Conservation (phyloP, 176 grass and related monocot species). For the Triticum urartu region DNA sequence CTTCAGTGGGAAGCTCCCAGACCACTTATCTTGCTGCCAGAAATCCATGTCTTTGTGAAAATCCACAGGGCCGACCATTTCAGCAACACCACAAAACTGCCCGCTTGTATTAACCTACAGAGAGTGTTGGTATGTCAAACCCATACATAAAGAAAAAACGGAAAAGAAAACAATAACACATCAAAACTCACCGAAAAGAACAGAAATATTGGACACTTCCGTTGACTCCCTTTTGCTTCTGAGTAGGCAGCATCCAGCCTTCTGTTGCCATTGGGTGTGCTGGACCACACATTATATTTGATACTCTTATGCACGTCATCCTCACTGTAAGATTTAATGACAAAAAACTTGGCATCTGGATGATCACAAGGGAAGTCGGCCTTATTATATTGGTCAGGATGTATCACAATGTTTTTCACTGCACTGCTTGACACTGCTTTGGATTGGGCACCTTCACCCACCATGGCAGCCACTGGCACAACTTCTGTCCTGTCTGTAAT, state of each 20-base stretch:
- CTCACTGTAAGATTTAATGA: conserved; percentile 86
- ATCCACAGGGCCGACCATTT: conserved; percentile 72
- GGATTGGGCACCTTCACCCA: conserved; percentile 16
- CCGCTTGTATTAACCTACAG: conserved; percentile 71
- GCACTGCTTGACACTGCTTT: conserved; percentile 32
- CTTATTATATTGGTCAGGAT: conserved; percentile 49
- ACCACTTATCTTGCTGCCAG: conserved; percentile 93
- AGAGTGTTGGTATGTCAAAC: conserved; percentile 1
- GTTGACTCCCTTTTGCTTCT: conserved; percentile 43
- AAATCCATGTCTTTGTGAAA: conserved; percentile 77
- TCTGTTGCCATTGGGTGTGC: conserved; percentile 69
- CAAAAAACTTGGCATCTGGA: conserved; percentile 73
- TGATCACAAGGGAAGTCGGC: conserved; percentile 61
- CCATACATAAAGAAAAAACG: neutral
- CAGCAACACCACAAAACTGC: conserved; percentile 73
- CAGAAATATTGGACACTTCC: conserved; percentile 65
- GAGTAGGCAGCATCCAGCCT: conserved; percentile 60
- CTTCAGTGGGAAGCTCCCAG: conserved; percentile 70
- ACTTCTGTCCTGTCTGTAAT: conserved; percentile 37
- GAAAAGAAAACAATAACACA: neutral
- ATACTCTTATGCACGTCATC: conserved; percentile 90
- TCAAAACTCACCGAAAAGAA: conserved; percentile 71
- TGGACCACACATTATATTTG: conserved; percentile 85
- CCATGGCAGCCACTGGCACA: neutral
- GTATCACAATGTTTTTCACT: conserved; percentile 40